Percentiles rank a stretch among this genome's conserved stretches.
These are phyloP conservation scores for Umbelopsis ramanniana DNA, from an alignment of 192 early-diverging fungal species.

Conservation along the genomic window DNA sequence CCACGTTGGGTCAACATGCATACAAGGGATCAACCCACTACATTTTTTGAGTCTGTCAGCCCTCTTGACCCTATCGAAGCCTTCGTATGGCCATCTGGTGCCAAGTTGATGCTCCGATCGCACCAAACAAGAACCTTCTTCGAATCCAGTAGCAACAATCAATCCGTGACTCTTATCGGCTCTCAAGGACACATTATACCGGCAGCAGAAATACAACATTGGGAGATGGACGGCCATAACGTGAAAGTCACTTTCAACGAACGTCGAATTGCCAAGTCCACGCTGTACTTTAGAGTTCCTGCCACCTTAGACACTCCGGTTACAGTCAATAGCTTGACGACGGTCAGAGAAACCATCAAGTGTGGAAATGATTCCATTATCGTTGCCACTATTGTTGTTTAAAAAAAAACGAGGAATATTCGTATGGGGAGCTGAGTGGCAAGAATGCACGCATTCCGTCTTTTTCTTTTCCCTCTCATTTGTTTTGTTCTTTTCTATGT, in stretches of 20 bases:
- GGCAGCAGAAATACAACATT: slow-evolving; percentile 32
- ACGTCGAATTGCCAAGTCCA: neutral
- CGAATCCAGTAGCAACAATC: slow-evolving; percentile 1
- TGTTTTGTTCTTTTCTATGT: no score
- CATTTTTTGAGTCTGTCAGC: slow-evolving; percentile 32
- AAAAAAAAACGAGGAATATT: neutral
- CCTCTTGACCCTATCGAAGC: slow-evolving; percentile 15
- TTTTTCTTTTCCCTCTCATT: no score
- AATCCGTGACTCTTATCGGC: slow-evolving; percentile 26
- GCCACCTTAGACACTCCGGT: slow-evolving; percentile 4
- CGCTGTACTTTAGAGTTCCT: neutral
- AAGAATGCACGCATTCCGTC: no score
- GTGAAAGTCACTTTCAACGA: slow-evolving; percentile 10
- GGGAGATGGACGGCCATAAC: neutral
- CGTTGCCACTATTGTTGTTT: slow-evolving; percentile 2
- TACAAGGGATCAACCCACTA: neutral
- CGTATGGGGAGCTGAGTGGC: no score
- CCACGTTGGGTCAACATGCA: slow-evolving; percentile 15
- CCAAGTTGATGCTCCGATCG: slow-evolving; percentile 8
- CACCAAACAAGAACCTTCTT: slow-evolving; percentile 33
- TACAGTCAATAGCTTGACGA: neutral
- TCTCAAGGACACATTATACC: slow-evolving; percentile 35
- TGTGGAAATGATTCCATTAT: slow-evolving; percentile 7
- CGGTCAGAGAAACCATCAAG: neutral
- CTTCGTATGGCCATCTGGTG: slow-evolving; percentile 13